A percentile compares a stretch with the other conserved stretches of the same genome.
Conservation (phyloP, 352 stramenopile species). For the Pythium phragmitis region DNA sequence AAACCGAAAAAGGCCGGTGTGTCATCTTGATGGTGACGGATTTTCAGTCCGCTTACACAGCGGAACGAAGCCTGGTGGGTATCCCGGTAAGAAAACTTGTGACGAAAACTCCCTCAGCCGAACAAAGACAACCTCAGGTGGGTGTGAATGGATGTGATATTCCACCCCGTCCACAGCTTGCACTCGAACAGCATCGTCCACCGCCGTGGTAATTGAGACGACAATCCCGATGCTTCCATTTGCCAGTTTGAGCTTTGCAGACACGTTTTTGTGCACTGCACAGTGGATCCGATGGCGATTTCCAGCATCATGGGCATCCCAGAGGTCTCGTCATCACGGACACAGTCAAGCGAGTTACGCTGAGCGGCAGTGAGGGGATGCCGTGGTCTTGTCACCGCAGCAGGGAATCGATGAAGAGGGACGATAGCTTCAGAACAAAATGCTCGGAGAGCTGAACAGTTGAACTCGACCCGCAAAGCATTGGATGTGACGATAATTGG, state of each 20-base stretch:
- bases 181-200: neutral
- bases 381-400: neutral
- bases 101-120: conserved; percentile 2
- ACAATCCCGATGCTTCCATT: conserved; percentile 11
- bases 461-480: conserved; percentile 13
- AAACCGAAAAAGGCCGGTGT: neutral
- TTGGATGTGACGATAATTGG: conserved; percentile 21
- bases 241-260: conserved; percentile 1
- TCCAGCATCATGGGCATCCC: conserved; percentile 10
- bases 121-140: conserved; percentile 2
- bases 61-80: conserved; percentile 6
- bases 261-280: conserved; percentile 17
- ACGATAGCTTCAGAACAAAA: neutral
- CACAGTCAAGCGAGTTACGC: neutral
- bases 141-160: neutral
- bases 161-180: neutral
- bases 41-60: neutral
- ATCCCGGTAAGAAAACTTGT: neutral
- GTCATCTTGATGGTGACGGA: neutral
- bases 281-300: neutral
- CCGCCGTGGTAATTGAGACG: neutral
- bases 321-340: conserved; percentile 17
- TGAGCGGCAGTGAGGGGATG: neutral
- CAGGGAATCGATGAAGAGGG: conserved; percentile 9
- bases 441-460: neutral